Percentiles rank a stretch among this genome's conserved stretches.
Evolutionary conservation across 805 yeast genomes (phyloP).

Genomic region (Myxozyma nipponensis): DNA sequence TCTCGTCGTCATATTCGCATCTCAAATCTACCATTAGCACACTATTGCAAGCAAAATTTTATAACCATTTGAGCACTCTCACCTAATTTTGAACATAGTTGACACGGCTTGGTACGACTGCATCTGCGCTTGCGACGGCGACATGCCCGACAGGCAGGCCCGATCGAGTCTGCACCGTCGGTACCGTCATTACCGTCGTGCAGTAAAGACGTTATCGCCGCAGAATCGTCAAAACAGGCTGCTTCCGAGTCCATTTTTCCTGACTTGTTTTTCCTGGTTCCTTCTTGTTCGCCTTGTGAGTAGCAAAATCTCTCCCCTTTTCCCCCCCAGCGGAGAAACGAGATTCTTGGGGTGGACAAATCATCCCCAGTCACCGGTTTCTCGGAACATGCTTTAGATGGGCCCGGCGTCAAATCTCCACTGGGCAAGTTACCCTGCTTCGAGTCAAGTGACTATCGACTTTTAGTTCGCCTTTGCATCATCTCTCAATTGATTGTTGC

Average conservation of each 20-base stretch:
- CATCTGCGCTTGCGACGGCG: not conserved
- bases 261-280: not conserved
- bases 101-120: not conserved
- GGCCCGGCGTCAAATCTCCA: too few relatives aligned
- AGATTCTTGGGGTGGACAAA: too few relatives aligned
- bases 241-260: not conserved
- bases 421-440: too few relatives aligned
- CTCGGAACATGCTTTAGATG: too few relatives aligned
- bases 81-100: not conserved
- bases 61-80: not conserved
- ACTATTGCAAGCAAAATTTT: not conserved
- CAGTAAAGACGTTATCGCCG: not conserved
- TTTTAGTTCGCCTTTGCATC: too few relatives aligned
- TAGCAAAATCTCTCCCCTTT: too few relatives aligned
- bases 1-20: slow-evolving; percentile 1
- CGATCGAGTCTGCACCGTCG: not conserved
- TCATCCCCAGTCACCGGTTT: too few relatives aligned
- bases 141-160: not conserved
- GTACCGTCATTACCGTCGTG: too few relatives aligned
- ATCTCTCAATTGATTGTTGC: too few relatives aligned
- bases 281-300: not conserved
- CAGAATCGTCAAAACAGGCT: not conserved
- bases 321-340: too few relatives aligned
- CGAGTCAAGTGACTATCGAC: too few relatives aligned
- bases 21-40: not conserved